These are phyloP conservation scores for Ceratocystis alfenasii DNA, from an alignment of 2,329 filamentous ascomycete species.

Conservation along the genomic window DNA sequence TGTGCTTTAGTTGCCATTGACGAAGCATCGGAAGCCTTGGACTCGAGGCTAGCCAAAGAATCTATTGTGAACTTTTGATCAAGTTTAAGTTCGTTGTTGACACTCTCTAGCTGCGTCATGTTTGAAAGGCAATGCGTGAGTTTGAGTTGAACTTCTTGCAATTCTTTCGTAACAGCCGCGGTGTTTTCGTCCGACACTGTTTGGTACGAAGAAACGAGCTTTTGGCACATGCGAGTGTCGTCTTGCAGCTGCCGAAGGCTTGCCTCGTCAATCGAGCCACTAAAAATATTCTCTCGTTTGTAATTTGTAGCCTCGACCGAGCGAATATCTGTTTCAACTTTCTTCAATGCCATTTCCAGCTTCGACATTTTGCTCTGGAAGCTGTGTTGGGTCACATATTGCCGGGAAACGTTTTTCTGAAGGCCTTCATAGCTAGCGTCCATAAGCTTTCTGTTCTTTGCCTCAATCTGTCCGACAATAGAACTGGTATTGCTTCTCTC, in stretches of 20 bases:
- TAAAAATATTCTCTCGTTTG: background rate
- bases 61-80: background rate
- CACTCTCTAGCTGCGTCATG: background rate
- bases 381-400: background rate
- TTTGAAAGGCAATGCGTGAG: background rate
- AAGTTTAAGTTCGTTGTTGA: background rate
- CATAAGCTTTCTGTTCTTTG: background rate
- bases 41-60: background rate
- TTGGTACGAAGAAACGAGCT: background rate
- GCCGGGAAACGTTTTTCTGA: background rate
- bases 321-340: background rate
- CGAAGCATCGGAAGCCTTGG: background rate
- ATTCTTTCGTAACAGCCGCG: background rate
- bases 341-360: background rate
- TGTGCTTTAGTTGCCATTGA: background rate
- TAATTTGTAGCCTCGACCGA: background rate
- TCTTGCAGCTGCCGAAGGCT: background rate
- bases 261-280: background rate
- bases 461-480: background rate
- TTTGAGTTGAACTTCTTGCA: conserved; percentile 4
- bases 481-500: background rate
- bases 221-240: background rate
- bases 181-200: background rate
- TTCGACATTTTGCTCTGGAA: background rate
- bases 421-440: background rate